Evolutionary conservation across 2,329 filamentous ascomycete species (phyloP), one percentile per base, ranked within the genome.

Genomic region (Nemania abortiva): DNA sequence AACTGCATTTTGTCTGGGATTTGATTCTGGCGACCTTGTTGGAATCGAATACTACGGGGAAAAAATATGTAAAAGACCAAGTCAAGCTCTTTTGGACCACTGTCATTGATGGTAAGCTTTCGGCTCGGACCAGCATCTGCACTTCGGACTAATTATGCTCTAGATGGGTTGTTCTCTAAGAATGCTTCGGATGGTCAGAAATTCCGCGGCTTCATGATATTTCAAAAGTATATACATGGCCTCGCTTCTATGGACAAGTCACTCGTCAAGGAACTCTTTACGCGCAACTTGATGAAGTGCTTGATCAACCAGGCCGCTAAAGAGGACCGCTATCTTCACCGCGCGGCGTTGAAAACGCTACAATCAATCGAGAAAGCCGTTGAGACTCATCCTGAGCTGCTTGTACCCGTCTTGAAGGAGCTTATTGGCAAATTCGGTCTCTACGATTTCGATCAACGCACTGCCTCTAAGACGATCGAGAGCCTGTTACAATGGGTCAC

Each of bases 1-100:
- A 94, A 76, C 84, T 97, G 64, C 93, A 94, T 75, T 97, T 97
- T 78, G 93, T 94, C 0, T 98, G 95, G 96, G 89, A 92, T 72
- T 81, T 95, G 29, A 88, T 98, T 22, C 80, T 97, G n/a, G 81
- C 77, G 0, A 83, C 86, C 68, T 89, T 86, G 71, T 72, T 83
- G 29, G 79, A 81, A 60, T 74, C 78, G 34, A 74, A 73, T 2
- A 70, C 74, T 9, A 64, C 73, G 1, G 75, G 78, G 5, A 77
- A 80, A 22, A 80, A 75, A 20, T 75, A 80, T 20, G 76, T 77
- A 0, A 78, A 80, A 37, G 80, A 86, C 24, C 81, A 85, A 15
- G 94, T 97, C 77, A 84, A 86, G 56, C 88, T 92, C 55, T 97
- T 98, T 78, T 98, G 95, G 95, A 89, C 88, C 49, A 90, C 93